Conservation (phyloP, 1,284 basidiomycete genomes). For the Coriolopsis trogii region DNA sequence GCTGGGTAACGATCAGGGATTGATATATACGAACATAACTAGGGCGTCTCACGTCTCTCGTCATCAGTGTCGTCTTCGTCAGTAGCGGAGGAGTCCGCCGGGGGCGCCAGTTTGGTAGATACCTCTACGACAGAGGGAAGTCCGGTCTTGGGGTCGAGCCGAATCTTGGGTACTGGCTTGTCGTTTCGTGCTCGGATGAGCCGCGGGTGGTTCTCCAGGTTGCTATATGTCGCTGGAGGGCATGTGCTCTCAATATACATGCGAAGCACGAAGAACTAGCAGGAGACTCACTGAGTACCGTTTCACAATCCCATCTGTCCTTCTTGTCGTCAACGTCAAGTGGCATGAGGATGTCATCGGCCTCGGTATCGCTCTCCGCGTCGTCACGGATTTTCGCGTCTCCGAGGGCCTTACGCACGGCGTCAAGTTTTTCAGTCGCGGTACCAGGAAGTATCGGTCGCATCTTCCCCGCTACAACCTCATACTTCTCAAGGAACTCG, state of each 20-base stretch:
- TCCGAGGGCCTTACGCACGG: conserved; percentile 79
- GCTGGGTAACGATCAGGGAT: conserved; percentile 27
- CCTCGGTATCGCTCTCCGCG: conserved; percentile 39
- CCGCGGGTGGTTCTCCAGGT: conserved; percentile 92
- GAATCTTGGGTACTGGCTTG: conserved; percentile 64
- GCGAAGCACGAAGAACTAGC: neutral
- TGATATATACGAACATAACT: neutral
- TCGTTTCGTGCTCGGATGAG: conserved; percentile 71
- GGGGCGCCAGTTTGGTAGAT: conserved; percentile 10
- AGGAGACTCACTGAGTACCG: conserved; percentile 80
- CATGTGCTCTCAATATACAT: neutral
- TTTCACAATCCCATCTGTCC: conserved; percentile 94
- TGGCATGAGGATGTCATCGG: conserved; percentile 55
- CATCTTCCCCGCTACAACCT: conserved; percentile 90
- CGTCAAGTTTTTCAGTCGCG: conserved; percentile 78
- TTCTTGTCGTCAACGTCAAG: conserved; percentile 66
- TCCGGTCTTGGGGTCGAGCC: conserved; percentile 75
- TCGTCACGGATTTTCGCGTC: conserved; percentile 56
- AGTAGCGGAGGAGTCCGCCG: conserved; percentile 25
- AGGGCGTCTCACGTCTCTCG: conserved; percentile 36
- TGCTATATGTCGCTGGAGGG: conserved; percentile 85
- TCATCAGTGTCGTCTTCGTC: conserved; percentile 37
- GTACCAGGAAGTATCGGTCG: conserved; percentile 72
- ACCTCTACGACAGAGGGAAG: conserved; percentile 59
- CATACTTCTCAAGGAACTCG: conserved; percentile 93